Evolutionary conservation across 2,329 filamentous ascomycete genomes (phyloP).

Genomic region (Xylariaceae sp.): DNA sequence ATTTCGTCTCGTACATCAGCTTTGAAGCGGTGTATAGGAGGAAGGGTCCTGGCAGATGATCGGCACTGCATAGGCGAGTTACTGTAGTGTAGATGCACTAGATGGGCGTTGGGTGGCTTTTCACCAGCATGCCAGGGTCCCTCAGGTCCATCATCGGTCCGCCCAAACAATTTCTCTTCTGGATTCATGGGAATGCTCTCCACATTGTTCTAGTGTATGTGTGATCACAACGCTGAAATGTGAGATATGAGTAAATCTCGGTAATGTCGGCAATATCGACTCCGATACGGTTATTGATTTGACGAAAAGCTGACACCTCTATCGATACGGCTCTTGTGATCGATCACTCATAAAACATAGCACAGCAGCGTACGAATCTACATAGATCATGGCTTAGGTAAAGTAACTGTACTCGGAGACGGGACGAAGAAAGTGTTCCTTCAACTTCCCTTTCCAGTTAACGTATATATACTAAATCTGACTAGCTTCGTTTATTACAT

Average conservation of each 20-base stretch:
- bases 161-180: constrained; percentile 8
- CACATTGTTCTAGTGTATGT: constrained; percentile 18
- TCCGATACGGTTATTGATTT: too few species aligned
- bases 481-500: not conserved
- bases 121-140: not conserved
- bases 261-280: not conserved
- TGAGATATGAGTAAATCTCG: constrained; percentile 11
- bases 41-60: constrained; percentile 31
- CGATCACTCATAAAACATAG: too few species aligned
- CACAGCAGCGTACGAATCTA: too few species aligned
- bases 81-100: constrained; percentile 24
- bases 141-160: not conserved
- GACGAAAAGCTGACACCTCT: too few species aligned
- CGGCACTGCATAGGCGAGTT: constrained; percentile 30
- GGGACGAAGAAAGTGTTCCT: too few species aligned
- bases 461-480: too few species aligned
- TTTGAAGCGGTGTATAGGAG: too few species aligned
- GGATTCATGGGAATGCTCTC: constrained; percentile 23
- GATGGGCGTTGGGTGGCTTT: constrained; percentile 32
- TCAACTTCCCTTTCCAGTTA: not conserved
- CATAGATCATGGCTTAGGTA: too few species aligned
- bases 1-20: too few species aligned
- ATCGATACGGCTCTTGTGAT: too few species aligned
- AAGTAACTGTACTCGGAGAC: too few species aligned
- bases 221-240: constrained; percentile 8